A percentile compares a stretch with the other conserved stretches of the same genome.
phyloP scores from a whole-genome alignment of 2,329 filamentous ascomycete genomes.

The Tolypocladium paradoxum region DNA sequence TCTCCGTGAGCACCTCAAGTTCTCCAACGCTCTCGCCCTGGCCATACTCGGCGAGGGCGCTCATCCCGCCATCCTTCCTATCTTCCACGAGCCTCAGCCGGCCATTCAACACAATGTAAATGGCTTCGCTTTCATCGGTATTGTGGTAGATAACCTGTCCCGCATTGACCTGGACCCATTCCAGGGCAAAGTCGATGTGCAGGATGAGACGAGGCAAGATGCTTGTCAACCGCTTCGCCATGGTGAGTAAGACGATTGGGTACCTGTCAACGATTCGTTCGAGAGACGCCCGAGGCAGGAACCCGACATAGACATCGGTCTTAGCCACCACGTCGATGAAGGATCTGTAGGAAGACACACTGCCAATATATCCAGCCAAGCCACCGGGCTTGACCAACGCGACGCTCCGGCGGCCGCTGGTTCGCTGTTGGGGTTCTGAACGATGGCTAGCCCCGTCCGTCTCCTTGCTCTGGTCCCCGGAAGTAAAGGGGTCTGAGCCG shows the following conservation, averaged over 20 bases:
- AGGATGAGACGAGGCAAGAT: conserved; percentile 81
- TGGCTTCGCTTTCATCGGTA: conserved; percentile 91
- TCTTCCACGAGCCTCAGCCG: conserved; percentile 79
- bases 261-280: conserved; percentile 90
- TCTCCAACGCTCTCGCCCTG: conserved; percentile 97
- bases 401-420: conserved; percentile 53
- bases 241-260: conserved; percentile 83
- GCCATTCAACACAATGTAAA: conserved; percentile 94
- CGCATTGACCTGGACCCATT: conserved; percentile 95
- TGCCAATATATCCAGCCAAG: conserved; percentile 87
- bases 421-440: conserved; percentile 21
- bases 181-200: conserved; percentile 95
- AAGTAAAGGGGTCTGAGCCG: conserved; percentile 5
- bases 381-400: conserved; percentile 92
- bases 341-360: conserved; percentile 87
- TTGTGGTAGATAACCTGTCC: conserved; percentile 92
- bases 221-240: conserved; percentile 89
- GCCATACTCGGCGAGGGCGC: conserved; percentile 82
- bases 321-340: conserved; percentile 96
- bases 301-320: conserved; percentile 96
- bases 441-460: not conserved
- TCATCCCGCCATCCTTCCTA: conserved; percentile 68
- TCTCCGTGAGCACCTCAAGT: conserved; percentile 93
- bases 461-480: not conserved
- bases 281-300: conserved; percentile 72